Base-by-base conservation (phyloP, 768 basidiomycete genomes). In the Pleurotus giganteus region DNA sequence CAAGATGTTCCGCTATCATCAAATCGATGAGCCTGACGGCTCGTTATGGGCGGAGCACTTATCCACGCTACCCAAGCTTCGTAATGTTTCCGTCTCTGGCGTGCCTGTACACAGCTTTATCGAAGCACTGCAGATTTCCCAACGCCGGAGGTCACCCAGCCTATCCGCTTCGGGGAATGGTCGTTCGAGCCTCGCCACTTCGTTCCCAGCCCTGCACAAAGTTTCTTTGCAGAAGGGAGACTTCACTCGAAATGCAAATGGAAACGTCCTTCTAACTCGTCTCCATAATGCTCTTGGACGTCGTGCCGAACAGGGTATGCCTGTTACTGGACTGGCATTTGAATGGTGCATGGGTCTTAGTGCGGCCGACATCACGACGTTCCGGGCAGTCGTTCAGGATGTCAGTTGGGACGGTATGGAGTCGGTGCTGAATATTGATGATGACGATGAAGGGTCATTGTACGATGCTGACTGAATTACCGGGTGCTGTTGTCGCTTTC, bases 331-430 rank as follows among this genome's bases (percentile, higher is more conserved):
- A 17, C 44, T 75, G 50, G 55, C 47, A 24, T 54, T 75, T 19
- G n/a, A 34, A 6, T 58, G 65, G 4, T 76, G 73, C 58, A 60
- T 21, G 11, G 53, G 55, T 17, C 26, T 73, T 24, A 27, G 24
- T 2, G 27, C 54, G 2, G 60, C 63, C 0, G 58, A 65, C 17
- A 62, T 75, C 12, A 55, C 59, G 12, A 4, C 43, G n/a, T 47
- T 74, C n/a, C 41, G 58, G 45, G 60, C 67, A 27, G 54, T 72
- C 28, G 69, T 73, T 6, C 54, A 58, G 13, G 62, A 68, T 24
- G 66, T 74, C n/a, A 54, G 58, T 1, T 75, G 74, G 74, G 74
- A 75, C 55, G 65, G 53, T 12, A 17, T 65, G 17, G 68, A 67
- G 27, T 56, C 50, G 7, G 66, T 63, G 3, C 60, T 59, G 51